Base-by-base conservation (phyloP, 768 basidiomycete species). In the Amanita inopinata region DNA sequence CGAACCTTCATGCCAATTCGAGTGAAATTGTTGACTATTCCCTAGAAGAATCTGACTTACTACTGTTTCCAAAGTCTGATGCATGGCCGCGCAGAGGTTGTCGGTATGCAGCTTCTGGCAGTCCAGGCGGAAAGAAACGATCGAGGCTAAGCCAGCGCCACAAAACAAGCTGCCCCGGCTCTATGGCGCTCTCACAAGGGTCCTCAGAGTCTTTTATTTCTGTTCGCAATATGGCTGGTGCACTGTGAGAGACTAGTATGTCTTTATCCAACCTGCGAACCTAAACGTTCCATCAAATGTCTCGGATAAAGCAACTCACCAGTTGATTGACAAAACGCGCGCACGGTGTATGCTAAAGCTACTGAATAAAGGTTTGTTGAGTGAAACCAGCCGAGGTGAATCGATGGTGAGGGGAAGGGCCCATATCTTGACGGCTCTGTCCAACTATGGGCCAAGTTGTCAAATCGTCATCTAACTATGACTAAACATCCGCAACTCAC, bases 381-480 rank as follows among this genome's bases (percentile, higher is more conserved):
- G 78, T 24, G 82, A 67, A 36, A 64, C 61, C 38, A 78, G 60
- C 7, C 46, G 46, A 14, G 4, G 12, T n/a, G 34, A 31, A n/a
- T 65, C 56, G 2, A 48, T 40, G 14, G 62, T 55, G 24, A 58
- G 62, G 2, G 56, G 59, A 18, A 73, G 69, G 14, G 81, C 58
- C 86, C 86, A 89, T 4, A 89, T 83, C 58, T 87, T 87, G 24
- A 86, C 73, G 2, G 67, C 62, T 45, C 83, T 72, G 49, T 89
- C 86, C 49, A 85, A 64, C 85, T 88, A 40, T 10, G 43, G 24
- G 11, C 2, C 17, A 28, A 2, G 40, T 45, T 51, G 40, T 49
- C 23, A 5, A 31, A 20, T 33, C 11, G 5, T 7, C 32, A 37
- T 14, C 15, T 20, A n/a, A n/a, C n/a, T 14, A 15, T 9, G 19